Base-by-base conservation (phyloP, 2,329 filamentous ascomycete species). In the Alternaria tenuissima region DNA sequence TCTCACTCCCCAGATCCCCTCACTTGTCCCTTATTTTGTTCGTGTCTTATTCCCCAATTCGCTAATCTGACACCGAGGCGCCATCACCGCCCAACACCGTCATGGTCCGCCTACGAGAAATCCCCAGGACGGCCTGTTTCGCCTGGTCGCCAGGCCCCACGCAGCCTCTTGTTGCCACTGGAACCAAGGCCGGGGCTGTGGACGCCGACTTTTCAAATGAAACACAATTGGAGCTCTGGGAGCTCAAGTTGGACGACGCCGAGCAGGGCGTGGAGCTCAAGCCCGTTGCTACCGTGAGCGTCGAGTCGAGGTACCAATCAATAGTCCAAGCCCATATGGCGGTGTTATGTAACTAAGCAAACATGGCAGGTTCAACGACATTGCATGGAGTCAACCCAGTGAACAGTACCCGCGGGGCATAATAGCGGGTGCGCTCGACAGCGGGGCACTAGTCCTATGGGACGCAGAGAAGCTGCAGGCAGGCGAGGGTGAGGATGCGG, bases 161-260 rank as follows among this genome's bases (percentile, higher is more conserved):
- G 39, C 88, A 89, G 70, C 93, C 94, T 71, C 85, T 96, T 70
- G 85, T 99, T 66, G 94, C 93, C 62, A 99, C 95, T 28, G 95
- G 95, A 72, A 99, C 95, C 47, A 90, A 94, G 71, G 94, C 95
- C 63, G 95, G 95, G 65, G 95, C 95, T 72, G 93, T 99, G 42
- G 93, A 96, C 81, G 94, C 92, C 71, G 94, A 98, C 80, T 99
- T 99, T 81, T 98, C 95, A 28, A 95, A 95, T 79, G 94, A 98
- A 79, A 97, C 93, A 66, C 94, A 94, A 82, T 84, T 99, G 59
- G 95, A 99, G 83, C 85, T 99, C 62, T 99, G 95, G 95, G 93
- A 98, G 81, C 85, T 99, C 68, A 89, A 88, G 75, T 85, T 98
- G 68, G 92, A 96, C 79, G 88, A 89, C 79, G 81, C 88, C 64